These are phyloP conservation scores for Phlyctochytrium bullatum DNA, from an alignment of 192 early-diverging fungal genomes.

Conservation along the genomic window DNA sequence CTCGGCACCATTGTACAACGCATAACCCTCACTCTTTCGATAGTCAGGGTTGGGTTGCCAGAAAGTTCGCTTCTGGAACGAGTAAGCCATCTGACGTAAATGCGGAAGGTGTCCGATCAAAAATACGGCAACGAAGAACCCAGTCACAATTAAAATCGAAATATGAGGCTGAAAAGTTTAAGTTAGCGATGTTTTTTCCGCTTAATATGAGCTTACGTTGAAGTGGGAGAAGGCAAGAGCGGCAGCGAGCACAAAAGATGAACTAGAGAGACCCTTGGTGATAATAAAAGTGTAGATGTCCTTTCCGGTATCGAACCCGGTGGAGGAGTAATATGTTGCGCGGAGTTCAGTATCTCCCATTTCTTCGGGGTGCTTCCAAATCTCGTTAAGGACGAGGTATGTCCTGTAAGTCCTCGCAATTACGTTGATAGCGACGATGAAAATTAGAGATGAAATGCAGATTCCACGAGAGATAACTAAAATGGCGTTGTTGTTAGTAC, in stretches of 20 bases:
- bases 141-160: neutral
- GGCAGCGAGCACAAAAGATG: neutral
- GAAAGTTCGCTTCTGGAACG: conserved; percentile 3
- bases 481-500: neutral
- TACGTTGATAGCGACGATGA: neutral
- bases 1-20: conserved; percentile 7
- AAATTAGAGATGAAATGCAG: neutral
- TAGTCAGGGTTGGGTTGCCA: neutral
- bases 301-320: conserved; percentile 6
- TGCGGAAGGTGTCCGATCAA: neutral
- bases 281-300: neutral
- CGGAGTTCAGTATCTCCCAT: neutral
- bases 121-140: neutral
- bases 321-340: neutral
- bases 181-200: too few relatives aligned
- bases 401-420: neutral
- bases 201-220: conserved; percentile 2
- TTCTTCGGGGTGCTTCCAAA: neutral
- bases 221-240: neutral
- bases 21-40: neutral
- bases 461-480: neutral
- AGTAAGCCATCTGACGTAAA: neutral
- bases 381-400: neutral
- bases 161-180: too few relatives aligned
- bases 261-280: neutral